phyloP scores from a whole-genome alignment of 1,284 basidiomycete species.

The Puccinia hordei region DNA sequence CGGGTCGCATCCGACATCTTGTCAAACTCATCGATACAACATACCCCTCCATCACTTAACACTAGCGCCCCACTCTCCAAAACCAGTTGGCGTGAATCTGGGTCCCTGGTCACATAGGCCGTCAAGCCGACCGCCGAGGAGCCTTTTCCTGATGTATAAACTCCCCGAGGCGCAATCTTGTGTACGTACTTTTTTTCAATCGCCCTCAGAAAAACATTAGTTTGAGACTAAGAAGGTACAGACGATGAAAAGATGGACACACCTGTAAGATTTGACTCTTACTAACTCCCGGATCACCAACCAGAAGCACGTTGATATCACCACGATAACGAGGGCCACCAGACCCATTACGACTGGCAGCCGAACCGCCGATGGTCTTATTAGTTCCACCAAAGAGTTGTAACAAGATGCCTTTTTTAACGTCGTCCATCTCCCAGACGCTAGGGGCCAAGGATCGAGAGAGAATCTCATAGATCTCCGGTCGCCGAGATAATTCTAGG shows the following conservation, averaged over 20 bases:
- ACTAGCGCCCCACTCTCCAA: conserved; percentile 96
- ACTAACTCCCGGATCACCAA: conserved; percentile 96
- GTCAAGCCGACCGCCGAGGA: conserved; percentile 98
- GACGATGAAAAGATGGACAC: conserved; percentile 54
- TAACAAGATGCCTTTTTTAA: conserved; percentile 94
- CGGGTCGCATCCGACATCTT: conserved; percentile 98
- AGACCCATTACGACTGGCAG: conserved; percentile 66
- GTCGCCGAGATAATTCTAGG: conserved; percentile 70
- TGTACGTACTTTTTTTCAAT: conserved; percentile 77
- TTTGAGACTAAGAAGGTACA: neutral
- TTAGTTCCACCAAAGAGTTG: conserved; percentile 98
- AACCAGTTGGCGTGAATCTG: conserved; percentile 95
- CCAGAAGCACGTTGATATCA: conserved; percentile 94
- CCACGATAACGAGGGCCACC: conserved; percentile 94
- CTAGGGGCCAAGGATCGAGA: conserved; percentile 85
- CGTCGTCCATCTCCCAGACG: conserved; percentile 98
- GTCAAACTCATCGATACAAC: conserved; percentile 63
- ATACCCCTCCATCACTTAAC: conserved; percentile 93
- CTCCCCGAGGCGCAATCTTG: conserved; percentile 95
- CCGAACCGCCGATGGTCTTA: conserved; percentile 87
- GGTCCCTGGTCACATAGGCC: conserved; percentile 95
- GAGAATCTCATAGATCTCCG: conserved; percentile 85
- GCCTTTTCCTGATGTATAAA: conserved; percentile 94
- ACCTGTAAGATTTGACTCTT: conserved; percentile 93
- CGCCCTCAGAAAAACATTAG: neutral